These are phyloP conservation scores for Zygoascus meyerae DNA, from an alignment of 1,139 yeast genomes.

Conservation along the genomic window DNA sequence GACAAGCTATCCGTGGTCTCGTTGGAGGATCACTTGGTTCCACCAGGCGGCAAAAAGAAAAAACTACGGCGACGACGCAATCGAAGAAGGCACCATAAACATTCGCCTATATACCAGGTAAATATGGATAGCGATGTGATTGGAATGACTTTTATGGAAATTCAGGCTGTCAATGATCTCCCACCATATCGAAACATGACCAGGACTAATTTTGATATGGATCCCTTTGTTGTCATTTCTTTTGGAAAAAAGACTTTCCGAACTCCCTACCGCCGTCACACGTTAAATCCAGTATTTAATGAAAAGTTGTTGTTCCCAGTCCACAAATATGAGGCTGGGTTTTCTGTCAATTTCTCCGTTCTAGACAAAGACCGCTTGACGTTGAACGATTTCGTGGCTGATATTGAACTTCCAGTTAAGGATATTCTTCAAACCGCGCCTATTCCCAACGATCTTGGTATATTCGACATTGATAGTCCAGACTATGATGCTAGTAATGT, in stretches of 20 bases:
- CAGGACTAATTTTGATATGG: constrained; percentile 85
- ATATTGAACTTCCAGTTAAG: constrained; percentile 47
- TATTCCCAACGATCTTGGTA: constrained; percentile 26
- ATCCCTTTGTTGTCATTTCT: constrained; percentile 88
- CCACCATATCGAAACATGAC: constrained; percentile 38
- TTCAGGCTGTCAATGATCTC: constrained; percentile 56
- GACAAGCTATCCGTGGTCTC: background rate
- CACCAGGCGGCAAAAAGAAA: background rate
- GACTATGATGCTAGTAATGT: constrained; percentile 15
- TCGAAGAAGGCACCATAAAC: constrained; percentile 4
- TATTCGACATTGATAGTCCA: constrained; percentile 25
- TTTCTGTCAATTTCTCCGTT: constrained; percentile 61
- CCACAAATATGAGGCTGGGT: constrained; percentile 57
- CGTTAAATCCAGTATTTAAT: constrained; percentile 74
- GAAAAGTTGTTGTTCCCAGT: constrained; percentile 80
- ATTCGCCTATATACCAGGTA: constrained; percentile 28
- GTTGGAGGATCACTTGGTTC: background rate
- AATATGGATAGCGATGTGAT: constrained; percentile 42
- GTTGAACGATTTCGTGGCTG: constrained; percentile 76
- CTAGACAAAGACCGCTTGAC: constrained; percentile 82
- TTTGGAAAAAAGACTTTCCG: constrained; percentile 86
- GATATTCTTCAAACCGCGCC: constrained; percentile 42
- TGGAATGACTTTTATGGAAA: constrained; percentile 75
- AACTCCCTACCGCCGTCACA: constrained; percentile 81
- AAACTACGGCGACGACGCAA: constrained; percentile 7